Conservation (phyloP, 371 early-diverging fungal genomes). For the Actinomortierella wolfii region DNA sequence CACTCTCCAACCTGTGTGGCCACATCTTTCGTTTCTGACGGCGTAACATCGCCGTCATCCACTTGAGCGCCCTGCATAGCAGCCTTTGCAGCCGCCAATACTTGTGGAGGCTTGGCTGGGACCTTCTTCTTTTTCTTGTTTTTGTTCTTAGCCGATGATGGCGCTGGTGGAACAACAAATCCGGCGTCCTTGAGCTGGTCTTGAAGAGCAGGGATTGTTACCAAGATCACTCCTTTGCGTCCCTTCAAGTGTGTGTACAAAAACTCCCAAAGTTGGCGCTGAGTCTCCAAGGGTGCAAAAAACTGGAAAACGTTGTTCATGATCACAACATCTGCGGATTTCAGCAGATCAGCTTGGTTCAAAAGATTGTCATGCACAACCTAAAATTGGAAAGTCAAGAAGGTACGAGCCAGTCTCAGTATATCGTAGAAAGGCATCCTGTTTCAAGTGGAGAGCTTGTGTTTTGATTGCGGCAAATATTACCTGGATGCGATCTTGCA, state of each 20-base stretch:
- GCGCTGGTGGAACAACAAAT: slow-evolving; percentile 3
- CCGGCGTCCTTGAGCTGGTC: slow-evolving; percentile 63
- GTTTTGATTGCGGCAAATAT: no score
- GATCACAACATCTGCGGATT: slow-evolving; percentile 57
- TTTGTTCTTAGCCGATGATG: slow-evolving; percentile 12
- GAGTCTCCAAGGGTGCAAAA: slow-evolving; percentile 55
- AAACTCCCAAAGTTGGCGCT: slow-evolving; percentile 66
- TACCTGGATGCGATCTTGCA: slow-evolving; percentile 64
- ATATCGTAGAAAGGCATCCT: no score
- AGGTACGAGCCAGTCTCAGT: no score
- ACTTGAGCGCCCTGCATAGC: no score
- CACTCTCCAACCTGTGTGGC: slow-evolving; percentile 19
- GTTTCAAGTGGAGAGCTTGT: no score
- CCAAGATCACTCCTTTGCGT: slow-evolving; percentile 53
- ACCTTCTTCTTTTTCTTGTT: slow-evolving; percentile 42
- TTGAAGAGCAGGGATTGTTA: slow-evolving; percentile 64
- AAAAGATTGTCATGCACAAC: slow-evolving; percentile 58
- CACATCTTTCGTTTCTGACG: slow-evolving; percentile 40
- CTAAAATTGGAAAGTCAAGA: slow-evolving; percentile 20
- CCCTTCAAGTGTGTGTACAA: slow-evolving; percentile 54
- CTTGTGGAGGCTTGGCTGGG: slow-evolving; percentile 43
- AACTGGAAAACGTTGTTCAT: slow-evolving; percentile 75
- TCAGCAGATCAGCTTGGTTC: slow-evolving; percentile 49
- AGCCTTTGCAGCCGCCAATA: slow-evolving; percentile 7
- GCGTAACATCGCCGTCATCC: no score